These are phyloP conservation scores for Chytriomyces sp. DNA, from an alignment of 192 early-diverging fungal species.

Conservation along the genomic window DNA sequence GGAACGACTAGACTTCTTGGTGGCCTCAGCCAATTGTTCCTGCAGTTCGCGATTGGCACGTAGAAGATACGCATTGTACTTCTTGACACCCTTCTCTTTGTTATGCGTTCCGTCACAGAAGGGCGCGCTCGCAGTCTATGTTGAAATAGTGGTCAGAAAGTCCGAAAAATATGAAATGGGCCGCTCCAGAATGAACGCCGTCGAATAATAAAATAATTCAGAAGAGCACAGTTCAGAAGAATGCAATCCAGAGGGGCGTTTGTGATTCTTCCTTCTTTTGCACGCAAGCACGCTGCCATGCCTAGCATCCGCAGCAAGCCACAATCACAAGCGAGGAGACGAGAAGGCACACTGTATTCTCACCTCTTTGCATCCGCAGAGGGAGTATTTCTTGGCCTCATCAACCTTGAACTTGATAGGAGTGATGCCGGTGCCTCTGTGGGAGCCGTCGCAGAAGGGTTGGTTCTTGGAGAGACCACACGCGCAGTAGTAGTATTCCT, in stretches of 20 bases:
- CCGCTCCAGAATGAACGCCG: no score
- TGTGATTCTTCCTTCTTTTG: no score
- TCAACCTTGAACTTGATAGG: constrained; percentile 41
- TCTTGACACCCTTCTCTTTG: constrained; percentile 43
- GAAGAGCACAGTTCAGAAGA: no score
- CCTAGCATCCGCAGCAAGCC: constrained; percentile 38
- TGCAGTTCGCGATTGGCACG: constrained; percentile 42
- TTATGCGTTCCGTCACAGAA: constrained; percentile 51
- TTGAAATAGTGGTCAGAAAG: no score
- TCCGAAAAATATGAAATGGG: no score
- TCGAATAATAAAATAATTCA: no score
- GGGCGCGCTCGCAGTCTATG: constrained; percentile 28
- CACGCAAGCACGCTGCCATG: no score
- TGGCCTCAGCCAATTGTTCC: constrained; percentile 22
- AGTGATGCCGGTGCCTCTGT: constrained; percentile 39
- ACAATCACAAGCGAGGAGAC: not conserved
- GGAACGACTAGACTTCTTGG: not conserved
- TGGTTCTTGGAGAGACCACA: constrained; percentile 44
- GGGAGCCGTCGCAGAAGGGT: constrained; percentile 51
- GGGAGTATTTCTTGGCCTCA: constrained; percentile 43
- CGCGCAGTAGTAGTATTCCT: constrained; percentile 38
- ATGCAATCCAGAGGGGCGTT: no score
- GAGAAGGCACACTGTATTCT: not conserved
- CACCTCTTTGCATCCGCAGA: constrained; percentile 16
- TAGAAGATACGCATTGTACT: constrained; percentile 49